phyloP scores from a whole-genome alignment of 495 filamentous ascomycete genomes.

The Daldinia bambusicola region DNA sequence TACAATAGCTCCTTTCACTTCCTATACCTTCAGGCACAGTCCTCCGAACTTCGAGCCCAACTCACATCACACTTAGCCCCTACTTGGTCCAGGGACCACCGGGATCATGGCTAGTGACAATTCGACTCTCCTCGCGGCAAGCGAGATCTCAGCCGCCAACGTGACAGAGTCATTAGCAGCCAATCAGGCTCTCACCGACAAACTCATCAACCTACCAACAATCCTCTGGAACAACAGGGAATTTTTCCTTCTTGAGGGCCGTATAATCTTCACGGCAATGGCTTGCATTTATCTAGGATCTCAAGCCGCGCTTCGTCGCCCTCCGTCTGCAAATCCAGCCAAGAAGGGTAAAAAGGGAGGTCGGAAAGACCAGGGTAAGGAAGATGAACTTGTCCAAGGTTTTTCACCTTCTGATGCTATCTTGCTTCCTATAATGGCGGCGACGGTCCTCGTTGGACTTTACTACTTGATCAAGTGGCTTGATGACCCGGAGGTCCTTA shows the following conservation, averaged over 20 bases:
- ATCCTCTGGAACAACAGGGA: constrained; percentile 68
- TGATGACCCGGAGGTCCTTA: constrained; percentile 81
- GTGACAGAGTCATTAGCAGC: constrained; percentile 21
- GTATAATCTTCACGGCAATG: constrained; percentile 55
- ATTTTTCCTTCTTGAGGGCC: constrained; percentile 52
- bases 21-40: background rate
- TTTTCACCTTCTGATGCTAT: constrained; percentile 84
- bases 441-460: constrained; percentile 73
- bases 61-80: background rate
- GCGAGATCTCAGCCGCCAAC: constrained; percentile 40
- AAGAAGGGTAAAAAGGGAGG: constrained; percentile 60
- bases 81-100: background rate
- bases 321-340: constrained; percentile 75
- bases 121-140: constrained; percentile 32
- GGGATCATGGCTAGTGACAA: constrained; percentile 40
- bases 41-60: background rate
- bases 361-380: constrained; percentile 69
- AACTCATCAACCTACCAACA: constrained; percentile 32
- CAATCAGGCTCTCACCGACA: constrained; percentile 37
- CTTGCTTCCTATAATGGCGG: constrained; percentile 86
- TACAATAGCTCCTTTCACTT: background rate
- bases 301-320: constrained; percentile 69
- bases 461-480: constrained; percentile 93
- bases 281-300: constrained; percentile 59
- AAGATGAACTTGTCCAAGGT: constrained; percentile 76